Evolutionary conservation across 2,329 filamentous ascomycete genomes (phyloP), one percentile per base, ranked within the genome.

Genomic region (Cercospora janseana): DNA sequence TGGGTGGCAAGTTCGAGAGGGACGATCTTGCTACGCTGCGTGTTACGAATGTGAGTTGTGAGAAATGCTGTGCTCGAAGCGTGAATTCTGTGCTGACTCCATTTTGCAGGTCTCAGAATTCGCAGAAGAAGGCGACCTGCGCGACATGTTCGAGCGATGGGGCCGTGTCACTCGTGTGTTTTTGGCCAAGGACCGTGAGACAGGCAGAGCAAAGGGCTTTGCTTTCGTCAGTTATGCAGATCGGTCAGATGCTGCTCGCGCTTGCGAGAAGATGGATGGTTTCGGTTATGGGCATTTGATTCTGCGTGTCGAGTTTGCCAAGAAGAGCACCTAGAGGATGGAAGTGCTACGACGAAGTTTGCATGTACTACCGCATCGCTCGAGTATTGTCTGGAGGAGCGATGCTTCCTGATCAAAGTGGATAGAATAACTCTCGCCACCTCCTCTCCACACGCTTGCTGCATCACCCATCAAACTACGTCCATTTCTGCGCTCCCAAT

Each of bases 171-270:
- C 92, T 50, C 85, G 93, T 72, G 93, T 98, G 43, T 98, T 98
- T 80, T 75, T 98, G 66, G 93, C 93, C 65, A 97, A 96, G 80
- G 93, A 98, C 76, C 80, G 93, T 69, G 93, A 98, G 66, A 98
- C 93, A 31, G 88, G 90, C 55, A 78, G 92, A 70, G 93, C 93
- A 63, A 98, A 98, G 83, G 93, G 93, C 57, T 98, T 98, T 71
- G 94, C 94, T 20, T 98, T 98, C 72, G 95, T 98, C 79, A 95
- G 88, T 72, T 98, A 93, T 69, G 88, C 86, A 54, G 93, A 98
- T 71, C 80, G 93, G 62, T 73, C 79, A 61, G 93, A 98, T 72
- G 93, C 93, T 61, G 87, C 88, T 63, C 88, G 87, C 76, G 93
- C 93, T 31, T 95, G 88, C 76, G 86, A 87, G 75, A 96, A 95